Conservation (phyloP, 1,139 yeast species). For the Arxiozyma telluris region DNA sequence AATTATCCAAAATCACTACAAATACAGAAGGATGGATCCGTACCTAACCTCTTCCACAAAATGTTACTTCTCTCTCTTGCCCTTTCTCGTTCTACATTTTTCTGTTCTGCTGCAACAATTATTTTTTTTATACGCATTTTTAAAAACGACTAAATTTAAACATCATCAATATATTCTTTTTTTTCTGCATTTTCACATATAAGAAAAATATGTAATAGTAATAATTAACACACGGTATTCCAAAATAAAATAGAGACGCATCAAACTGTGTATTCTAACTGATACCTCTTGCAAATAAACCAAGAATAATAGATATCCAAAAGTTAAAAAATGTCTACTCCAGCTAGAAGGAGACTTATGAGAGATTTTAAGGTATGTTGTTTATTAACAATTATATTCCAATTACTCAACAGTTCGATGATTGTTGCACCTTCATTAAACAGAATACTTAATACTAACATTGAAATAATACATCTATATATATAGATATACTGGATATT, state of each 20-base stretch:
- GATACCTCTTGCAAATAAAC: neutral
- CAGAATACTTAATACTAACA: neutral
- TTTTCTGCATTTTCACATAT: neutral
- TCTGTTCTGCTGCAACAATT: neutral
- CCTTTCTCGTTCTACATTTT: neutral
- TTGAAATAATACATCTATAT: neutral
- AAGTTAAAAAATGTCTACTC: slow-evolving; percentile 65
- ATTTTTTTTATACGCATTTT: too few relatives aligned
- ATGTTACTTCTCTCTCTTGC: neutral
- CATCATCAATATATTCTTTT: neutral
- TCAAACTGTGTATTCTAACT: neutral
- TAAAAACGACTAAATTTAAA: too few relatives aligned
- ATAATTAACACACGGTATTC: too few relatives aligned
- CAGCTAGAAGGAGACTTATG: slow-evolving; percentile 97
- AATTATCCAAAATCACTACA: too few relatives aligned
- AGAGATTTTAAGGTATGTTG: slow-evolving; percentile 84
- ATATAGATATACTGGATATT: neutral
- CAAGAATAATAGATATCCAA: neutral
- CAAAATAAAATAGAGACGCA: neutral
- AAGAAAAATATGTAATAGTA: neutral
- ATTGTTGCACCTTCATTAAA: neutral
- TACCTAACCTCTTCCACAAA: too few relatives aligned
- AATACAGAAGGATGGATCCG: neutral
- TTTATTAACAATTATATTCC: neutral
- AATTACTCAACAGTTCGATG: neutral